A percentile compares a stretch with the other conserved stretches of the same genome.
These are phyloP conservation scores for Macrolepiota albuminosa DNA, from an alignment of 768 basidiomycete species.

Conservation along the genomic window DNA sequence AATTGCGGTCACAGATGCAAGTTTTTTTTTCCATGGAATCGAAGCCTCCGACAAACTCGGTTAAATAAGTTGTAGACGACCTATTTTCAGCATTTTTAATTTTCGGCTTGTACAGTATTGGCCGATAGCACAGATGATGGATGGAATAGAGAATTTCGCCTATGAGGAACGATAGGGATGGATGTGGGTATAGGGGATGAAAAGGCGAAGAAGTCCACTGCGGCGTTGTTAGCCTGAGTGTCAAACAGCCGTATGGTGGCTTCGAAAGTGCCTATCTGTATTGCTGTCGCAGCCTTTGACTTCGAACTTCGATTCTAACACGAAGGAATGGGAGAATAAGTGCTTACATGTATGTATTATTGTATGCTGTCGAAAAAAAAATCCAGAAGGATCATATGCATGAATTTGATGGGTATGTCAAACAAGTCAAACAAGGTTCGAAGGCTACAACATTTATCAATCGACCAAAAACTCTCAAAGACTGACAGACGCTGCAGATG, in stretches of 20 bases:
- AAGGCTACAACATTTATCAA: not conserved
- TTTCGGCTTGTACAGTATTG: not conserved
- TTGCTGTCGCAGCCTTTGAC: not conserved
- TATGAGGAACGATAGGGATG: not conserved
- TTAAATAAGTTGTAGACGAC: not conserved
- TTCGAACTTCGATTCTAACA: not conserved
- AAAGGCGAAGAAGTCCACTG: not conserved
- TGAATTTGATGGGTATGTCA: not conserved
- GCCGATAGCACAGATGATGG: not conserved
- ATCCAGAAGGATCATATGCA: too few species aligned
- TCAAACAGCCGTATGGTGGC: not conserved
- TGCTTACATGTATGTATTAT: not conserved
- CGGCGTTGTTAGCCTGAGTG: not conserved
- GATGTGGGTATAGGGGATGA: not conserved
- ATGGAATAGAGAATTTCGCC: not conserved
- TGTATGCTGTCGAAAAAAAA: not conserved
- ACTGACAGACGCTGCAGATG: not conserved
- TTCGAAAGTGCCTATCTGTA: not conserved
- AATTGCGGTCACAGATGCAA: not conserved
- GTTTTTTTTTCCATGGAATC: not conserved
- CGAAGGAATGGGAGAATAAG: not conserved
- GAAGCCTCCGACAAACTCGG: not conserved
- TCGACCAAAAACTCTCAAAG: not conserved
- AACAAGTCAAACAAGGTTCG: not conserved
- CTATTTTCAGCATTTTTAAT: not conserved